Percentiles rank a stretch among this genome's conserved stretches.
Conservation (phyloP, 2,329 filamentous ascomycete genomes). For the Aureobasidium vineae region DNA sequence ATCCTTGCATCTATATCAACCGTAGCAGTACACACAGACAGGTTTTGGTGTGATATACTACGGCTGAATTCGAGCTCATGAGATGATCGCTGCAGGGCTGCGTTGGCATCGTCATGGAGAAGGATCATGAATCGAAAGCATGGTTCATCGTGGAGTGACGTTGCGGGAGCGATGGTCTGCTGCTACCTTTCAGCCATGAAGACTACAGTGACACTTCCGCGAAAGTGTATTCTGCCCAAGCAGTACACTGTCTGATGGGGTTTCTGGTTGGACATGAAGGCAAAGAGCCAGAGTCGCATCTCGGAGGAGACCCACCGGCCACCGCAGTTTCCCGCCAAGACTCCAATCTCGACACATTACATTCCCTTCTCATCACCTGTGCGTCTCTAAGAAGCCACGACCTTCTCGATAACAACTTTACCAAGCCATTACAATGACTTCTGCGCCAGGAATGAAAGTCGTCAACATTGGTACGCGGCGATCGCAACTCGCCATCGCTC, state of each 20-base stretch:
- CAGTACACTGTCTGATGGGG: neutral
- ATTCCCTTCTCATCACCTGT: neutral
- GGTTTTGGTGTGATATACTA: conserved; percentile 40
- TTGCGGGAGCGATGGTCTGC: neutral
- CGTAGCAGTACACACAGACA: neutral
- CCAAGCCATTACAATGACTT: neutral
- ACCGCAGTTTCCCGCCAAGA: conserved; percentile 8
- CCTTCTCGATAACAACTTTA: too few relatives aligned
- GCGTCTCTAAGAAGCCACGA: neutral
- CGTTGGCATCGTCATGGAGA: neutral
- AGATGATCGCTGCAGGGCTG: neutral
- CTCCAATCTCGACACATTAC: neutral
- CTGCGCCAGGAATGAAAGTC: neutral
- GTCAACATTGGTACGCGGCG: conserved; percentile 41
- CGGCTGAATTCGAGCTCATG: conserved; percentile 61
- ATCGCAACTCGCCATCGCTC: conserved; percentile 76
- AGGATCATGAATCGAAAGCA: neutral
- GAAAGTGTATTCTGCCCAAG: neutral
- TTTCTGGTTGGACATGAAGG: neutral
- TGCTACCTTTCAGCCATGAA: neutral
- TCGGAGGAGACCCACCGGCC: neutral
- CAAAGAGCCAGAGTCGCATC: neutral
- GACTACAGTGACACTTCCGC: neutral
- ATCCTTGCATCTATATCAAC: conserved; percentile 5
- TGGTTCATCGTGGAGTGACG: neutral